Evolutionary conservation across 805 yeast genomes (phyloP).

Genomic region (Yarrowia divulgata): DNA sequence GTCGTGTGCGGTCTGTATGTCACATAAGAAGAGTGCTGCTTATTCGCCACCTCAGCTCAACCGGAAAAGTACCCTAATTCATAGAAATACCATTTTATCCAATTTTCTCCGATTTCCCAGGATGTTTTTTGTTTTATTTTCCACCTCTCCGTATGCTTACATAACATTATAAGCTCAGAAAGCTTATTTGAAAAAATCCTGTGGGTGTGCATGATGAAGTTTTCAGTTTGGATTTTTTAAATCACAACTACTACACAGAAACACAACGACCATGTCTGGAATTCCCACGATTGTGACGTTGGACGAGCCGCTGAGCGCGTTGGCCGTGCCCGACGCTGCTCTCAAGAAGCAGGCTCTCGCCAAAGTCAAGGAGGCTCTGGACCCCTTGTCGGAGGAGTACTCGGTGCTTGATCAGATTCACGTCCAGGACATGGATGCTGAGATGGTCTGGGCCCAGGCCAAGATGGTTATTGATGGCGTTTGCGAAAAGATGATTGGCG

Average conservation of each 20-base stretch:
- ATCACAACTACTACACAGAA: background rate
- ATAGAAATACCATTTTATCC: too few relatives aligned
- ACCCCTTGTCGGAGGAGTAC: slow-evolving; percentile 60
- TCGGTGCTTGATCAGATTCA: slow-evolving; percentile 82
- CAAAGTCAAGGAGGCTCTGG: slow-evolving; percentile 58
- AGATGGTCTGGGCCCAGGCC: slow-evolving; percentile 93
- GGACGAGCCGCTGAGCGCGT: slow-evolving; percentile 28
- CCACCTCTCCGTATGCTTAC: background rate
- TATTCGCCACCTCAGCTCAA: too few relatives aligned
- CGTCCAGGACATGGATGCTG: slow-evolving; percentile 85
- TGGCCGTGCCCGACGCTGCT: slow-evolving; percentile 34
- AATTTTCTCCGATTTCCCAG: background rate
- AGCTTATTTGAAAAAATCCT: slow-evolving; percentile 10
- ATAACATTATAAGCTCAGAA: background rate
- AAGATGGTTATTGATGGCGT: slow-evolving; percentile 83
- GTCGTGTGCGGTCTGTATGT: too few relatives aligned
- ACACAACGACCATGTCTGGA: slow-evolving; percentile 13
- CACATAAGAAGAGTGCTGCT: too few relatives aligned
- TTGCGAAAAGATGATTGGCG: slow-evolving; percentile 66
- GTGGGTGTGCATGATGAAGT: slow-evolving; percentile 6
- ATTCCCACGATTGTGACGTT: slow-evolving; percentile 24
- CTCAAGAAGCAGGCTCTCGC: slow-evolving; percentile 45
- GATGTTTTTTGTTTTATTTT: background rate
- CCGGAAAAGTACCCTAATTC: too few relatives aligned
- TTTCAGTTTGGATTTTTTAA: background rate